Base-by-base conservation (phyloP, 2,329 filamentous ascomycete genomes). In the Akanthomyces muscarius region DNA sequence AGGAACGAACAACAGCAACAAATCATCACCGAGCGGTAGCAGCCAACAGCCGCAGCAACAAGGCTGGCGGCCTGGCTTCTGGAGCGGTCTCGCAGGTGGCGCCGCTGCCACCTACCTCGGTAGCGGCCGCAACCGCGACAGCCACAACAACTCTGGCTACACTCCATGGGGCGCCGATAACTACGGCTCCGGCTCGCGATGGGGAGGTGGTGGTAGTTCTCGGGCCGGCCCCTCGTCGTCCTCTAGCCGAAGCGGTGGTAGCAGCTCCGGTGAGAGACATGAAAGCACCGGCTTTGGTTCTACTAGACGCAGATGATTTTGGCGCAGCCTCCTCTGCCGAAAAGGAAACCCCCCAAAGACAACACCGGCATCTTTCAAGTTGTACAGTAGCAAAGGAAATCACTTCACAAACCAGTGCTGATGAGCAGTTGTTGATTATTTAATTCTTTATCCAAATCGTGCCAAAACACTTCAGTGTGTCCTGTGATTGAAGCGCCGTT, bases 211-310 rank as follows among this genome's bases (percentile, higher is more conserved):
- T 30, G 73, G 65, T 50, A 67, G 68, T 64, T 67, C 61, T 8
- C 63, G 64, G n/a, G 68, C 65, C 7, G 69, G 71, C 68, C 68
- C 74, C 66, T 73, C 72, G 64, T 73, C 73, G 2, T 73, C 74
- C 3, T 78, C 78, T 0, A 71, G 73, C 18, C 76, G 75, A 2
- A 69, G 69, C 33, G 74, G 58, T 18, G 58, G 76, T 14, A 76
- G 75, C 48, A 75, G 75, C 48, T 77, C 78, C 8, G 60, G 60
- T 13, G 77, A 81, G 16, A 82, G 84, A 60, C 81, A 89, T 68
- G 83, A 89, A 68, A 90, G 87, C 68, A 91, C 89, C 0, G 89
- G 89, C 0, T 92, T 90, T 70, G 89, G 89, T 10, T 88, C 86
- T 10, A 91, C 89, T 0, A 84, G 78, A 63, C 79, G 86, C 63